Percentiles rank a stretch among this genome's conserved stretches.
phyloP scores from a whole-genome alignment of 257 asterid species.

The Gentiana macrophylla region DNA sequence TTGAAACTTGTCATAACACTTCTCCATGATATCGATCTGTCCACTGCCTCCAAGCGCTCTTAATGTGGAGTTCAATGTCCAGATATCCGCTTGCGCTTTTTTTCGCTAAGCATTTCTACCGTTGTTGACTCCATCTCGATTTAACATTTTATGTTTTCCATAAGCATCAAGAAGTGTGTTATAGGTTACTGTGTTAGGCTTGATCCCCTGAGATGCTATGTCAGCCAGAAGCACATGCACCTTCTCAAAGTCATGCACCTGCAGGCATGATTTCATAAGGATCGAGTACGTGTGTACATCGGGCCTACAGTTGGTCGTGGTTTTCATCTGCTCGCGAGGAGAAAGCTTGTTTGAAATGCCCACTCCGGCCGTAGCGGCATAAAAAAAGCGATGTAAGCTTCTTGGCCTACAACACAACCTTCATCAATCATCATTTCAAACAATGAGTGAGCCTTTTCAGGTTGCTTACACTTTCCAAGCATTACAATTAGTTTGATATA shows the following conservation, averaged over 20 bases:
- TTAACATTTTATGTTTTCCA: constrained; percentile 75
- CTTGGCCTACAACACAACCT: constrained; percentile 64
- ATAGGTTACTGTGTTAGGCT: constrained; percentile 72
- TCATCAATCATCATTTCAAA: constrained; percentile 82
- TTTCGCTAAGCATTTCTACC: constrained; percentile 70
- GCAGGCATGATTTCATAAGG: constrained; percentile 75
- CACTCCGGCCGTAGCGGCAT: constrained; percentile 89
- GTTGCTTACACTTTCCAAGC: constrained; percentile 99
- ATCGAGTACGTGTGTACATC: constrained; percentile 81
- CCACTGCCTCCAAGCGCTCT: constrained; percentile 95
- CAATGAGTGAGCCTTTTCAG: constrained; percentile 78
- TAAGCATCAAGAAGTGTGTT: constrained; percentile 90
- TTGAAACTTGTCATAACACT: constrained; percentile 81
- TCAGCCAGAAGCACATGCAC: constrained; percentile 52
- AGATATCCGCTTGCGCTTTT: constrained; percentile 57
- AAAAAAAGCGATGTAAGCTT: constrained; percentile 89
- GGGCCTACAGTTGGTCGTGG: constrained; percentile 44
- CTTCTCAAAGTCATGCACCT: constrained; percentile 45
- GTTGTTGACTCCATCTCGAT: constrained; percentile 75
- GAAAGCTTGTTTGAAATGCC: constrained; percentile 36
- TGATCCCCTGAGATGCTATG: constrained; percentile 58
- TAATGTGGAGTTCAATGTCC: constrained; percentile 95
- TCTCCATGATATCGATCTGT: constrained; percentile 87
- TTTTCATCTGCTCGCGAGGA: constrained; percentile 76
- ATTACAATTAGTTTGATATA: constrained; percentile 82